phyloP scores from a whole-genome alignment of 23 red algal genomes.

The Gracilaria vermiculophylla region DNA sequence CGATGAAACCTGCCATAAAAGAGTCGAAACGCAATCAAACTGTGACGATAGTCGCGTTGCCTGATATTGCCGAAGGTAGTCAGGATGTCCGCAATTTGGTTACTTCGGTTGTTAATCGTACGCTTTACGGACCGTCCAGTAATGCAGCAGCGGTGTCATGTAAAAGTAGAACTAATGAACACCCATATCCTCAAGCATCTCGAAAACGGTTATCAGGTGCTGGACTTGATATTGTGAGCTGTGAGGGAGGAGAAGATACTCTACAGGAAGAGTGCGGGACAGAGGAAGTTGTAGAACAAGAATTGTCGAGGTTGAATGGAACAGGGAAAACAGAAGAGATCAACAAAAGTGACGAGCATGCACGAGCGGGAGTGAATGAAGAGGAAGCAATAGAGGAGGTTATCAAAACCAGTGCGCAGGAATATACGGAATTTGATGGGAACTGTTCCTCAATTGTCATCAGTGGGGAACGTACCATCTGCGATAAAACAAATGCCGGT shows the following conservation, averaged over 20 bases:
- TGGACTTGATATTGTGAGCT: background rate
- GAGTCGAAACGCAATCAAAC: constrained; percentile 41
- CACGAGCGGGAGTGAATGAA: no score
- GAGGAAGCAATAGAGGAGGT: background rate
- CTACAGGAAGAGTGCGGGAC: background rate
- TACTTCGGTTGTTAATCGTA: constrained; percentile 4
- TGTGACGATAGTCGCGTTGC: constrained; percentile 24
- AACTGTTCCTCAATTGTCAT: background rate
- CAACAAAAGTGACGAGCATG: no score
- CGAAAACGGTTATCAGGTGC: background rate
- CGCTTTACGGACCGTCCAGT: background rate
- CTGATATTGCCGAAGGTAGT: constrained; percentile 1
- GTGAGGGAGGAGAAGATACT: background rate
- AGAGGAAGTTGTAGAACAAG: background rate
- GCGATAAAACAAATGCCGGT: background rate
- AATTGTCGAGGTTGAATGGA: no score
- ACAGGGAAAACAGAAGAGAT: no score
- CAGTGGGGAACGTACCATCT: background rate
- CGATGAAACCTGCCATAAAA: constrained; percentile 43
- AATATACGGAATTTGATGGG: background rate
- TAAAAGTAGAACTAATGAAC: background rate
- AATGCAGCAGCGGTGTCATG: background rate
- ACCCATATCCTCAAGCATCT: background rate
- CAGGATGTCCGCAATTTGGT: constrained; percentile 16
- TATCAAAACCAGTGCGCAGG: background rate